A percentile compares a stretch with the other conserved stretches of the same genome.
phyloP scores from a whole-genome alignment of 495 filamentous ascomycete genomes.

The Hypoxylon fragiforme region DNA sequence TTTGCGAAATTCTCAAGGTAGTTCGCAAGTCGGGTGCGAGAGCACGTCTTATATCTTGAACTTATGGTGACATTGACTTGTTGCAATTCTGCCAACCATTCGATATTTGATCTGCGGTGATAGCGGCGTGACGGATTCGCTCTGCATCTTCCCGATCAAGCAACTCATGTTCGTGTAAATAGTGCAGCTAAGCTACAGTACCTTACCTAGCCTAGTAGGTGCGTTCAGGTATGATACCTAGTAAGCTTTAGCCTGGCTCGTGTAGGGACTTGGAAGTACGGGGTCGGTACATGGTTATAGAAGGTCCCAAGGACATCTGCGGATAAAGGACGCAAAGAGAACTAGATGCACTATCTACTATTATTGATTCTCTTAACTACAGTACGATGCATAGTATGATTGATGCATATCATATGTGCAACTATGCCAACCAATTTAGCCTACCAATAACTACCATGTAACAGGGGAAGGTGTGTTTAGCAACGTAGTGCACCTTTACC shows the following conservation, averaged over 20 bases:
- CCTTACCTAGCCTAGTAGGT: background rate
- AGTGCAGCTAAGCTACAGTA: background rate
- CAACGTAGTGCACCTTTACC: too few relatives aligned
- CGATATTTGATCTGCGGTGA: background rate
- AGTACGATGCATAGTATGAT: too few relatives aligned
- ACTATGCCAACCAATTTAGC: conserved; percentile 35
- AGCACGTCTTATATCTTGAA: conserved; percentile 9
- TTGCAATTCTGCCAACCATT: conserved; percentile 2
- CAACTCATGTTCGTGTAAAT: conserved; percentile 16
- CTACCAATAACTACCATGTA: conserved; percentile 14
- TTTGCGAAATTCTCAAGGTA: background rate
- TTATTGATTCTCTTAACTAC: too few relatives aligned
- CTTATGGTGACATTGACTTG: background rate
- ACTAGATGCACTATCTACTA: too few relatives aligned
- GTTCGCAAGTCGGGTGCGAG: too few relatives aligned
- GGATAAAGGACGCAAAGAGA: background rate
- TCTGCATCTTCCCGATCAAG: conserved; percentile 32
- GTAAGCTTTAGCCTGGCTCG: conserved; percentile 26
- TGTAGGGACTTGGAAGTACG: conserved; percentile 16
- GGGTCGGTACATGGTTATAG: conserved; percentile 15
- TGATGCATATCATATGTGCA: too few relatives aligned
- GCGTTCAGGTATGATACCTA: background rate
- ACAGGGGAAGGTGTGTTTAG: conserved; percentile 6
- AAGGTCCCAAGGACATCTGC: conserved; percentile 15
- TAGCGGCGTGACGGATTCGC: conserved; percentile 13